Evolutionary conservation across 2,329 filamentous ascomycete species (phyloP).

Genomic region (Penicillium sp.): DNA sequence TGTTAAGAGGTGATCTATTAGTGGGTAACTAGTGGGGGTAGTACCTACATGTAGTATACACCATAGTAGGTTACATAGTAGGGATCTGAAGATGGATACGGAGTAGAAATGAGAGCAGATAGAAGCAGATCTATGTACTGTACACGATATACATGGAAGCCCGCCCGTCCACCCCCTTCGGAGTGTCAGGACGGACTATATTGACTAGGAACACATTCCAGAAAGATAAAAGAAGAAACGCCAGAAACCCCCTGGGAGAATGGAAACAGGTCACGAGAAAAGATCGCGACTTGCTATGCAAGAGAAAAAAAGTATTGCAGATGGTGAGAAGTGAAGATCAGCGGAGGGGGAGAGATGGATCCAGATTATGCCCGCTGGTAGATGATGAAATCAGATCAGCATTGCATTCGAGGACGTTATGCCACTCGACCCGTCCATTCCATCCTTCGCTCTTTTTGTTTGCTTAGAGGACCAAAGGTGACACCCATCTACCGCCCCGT

Average conservation of each 20-base stretch:
- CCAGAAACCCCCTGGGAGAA: constrained; percentile 33
- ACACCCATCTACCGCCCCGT: constrained; percentile 34
- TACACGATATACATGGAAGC: constrained; percentile 35
- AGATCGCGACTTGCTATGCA: constrained; percentile 24
- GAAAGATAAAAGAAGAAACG: constrained; percentile 23
- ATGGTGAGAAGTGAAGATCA: constrained; percentile 6
- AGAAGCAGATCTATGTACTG: constrained; percentile 32
- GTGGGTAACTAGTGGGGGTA: neutral
- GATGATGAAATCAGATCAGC: neutral
- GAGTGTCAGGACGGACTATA: constrained; percentile 1
- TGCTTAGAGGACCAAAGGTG: neutral
- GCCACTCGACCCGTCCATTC: neutral
- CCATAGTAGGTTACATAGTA: neutral
- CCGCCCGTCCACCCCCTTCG: constrained; percentile 7
- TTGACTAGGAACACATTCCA: constrained; percentile 25
- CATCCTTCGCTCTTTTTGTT: constrained; percentile 6
- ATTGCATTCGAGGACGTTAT: neutral
- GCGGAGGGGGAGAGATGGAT: neutral
- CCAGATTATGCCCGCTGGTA: neutral
- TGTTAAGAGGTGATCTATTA: neutral
- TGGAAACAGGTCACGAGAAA: constrained; percentile 25
- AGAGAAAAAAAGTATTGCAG: constrained; percentile 18
- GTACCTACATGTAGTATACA: neutral
- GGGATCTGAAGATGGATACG: neutral
- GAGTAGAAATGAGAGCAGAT: constrained; percentile 13